Evolutionary conservation across 164 flowering plant genomes (phyloP).

Genomic region (Magnolia sinica): DNA sequence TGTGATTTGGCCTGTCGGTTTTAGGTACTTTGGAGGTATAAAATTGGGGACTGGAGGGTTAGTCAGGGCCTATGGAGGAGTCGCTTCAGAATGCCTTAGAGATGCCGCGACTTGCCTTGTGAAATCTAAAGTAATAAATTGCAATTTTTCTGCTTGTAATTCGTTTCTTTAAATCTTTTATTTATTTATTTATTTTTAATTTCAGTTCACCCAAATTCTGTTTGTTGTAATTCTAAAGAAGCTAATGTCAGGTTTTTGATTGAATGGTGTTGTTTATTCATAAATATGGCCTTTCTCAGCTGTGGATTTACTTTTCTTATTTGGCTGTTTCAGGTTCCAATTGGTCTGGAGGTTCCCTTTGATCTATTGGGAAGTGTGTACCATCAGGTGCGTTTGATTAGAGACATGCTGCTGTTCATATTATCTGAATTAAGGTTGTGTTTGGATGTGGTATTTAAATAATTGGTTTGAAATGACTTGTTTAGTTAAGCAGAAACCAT

Average conservation of each 20-base stretch:
- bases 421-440: not conserved
- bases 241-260: not conserved
- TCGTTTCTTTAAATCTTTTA: not conserved
- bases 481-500: not conserved
- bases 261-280: not conserved
- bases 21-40: constrained; percentile 91
- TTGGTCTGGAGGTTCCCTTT: constrained; percentile 75
- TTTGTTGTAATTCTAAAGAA: not conserved
- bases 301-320: not conserved
- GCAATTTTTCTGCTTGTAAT: not conserved
- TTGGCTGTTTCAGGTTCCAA: constrained; percentile 42
- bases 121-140: constrained; percentile 66
- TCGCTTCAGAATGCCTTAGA: constrained; percentile 81
- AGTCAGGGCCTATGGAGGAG: constrained; percentile 98
- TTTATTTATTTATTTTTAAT: not conserved
- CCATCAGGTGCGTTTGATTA: constrained; percentile 62
- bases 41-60: constrained; percentile 91
- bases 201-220: not conserved
- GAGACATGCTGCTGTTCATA: not conserved
- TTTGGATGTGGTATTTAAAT: not conserved
- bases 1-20: not conserved
- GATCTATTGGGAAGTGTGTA: constrained; percentile 75
- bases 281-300: not conserved
- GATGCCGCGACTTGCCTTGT: constrained; percentile 74
- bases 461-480: not conserved